Percentiles rank a stretch among this genome's conserved stretches.
Conservation (phyloP, 768 basidiomycete genomes). For the Chalciporus chontae region DNA sequence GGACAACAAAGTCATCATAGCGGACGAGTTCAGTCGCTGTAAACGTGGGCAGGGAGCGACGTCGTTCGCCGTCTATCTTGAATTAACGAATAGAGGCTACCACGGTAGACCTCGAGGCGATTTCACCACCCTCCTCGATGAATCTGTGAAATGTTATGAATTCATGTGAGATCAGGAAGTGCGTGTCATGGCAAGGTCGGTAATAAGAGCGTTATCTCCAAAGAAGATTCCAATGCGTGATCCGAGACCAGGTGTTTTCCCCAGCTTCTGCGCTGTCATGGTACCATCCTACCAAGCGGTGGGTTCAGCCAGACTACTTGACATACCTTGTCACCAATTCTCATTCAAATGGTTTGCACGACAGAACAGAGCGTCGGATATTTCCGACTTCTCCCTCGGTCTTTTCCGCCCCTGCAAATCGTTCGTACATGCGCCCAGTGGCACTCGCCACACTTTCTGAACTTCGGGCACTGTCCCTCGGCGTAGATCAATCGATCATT, state of each 20-base stretch:
- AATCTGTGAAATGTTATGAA: conserved; percentile 45
- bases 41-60: conserved; percentile 91
- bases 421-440: no score
- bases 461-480: no score
- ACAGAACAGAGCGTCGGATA: no score
- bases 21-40: conserved; percentile 86
- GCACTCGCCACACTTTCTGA: no score
- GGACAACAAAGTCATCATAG: conserved; percentile 86
- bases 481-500: no score
- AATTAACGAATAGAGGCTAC: conserved; percentile 90
- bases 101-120: conserved; percentile 93
- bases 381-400: no score
- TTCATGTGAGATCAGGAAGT: background rate
- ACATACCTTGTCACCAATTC: conserved; percentile 77
- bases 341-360: conserved; percentile 82
- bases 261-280: conserved; percentile 74
- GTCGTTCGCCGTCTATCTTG: conserved; percentile 76
- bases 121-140: conserved; percentile 94
- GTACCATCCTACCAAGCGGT: conserved; percentile 62
- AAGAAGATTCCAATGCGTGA: conserved; percentile 91
- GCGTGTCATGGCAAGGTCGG: conserved; percentile 61
- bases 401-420: no score
- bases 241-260: conserved; percentile 91
- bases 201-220: conserved; percentile 69
- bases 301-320: background rate